A percentile compares a stretch with the other conserved stretches of the same genome.
Conservation (phyloP, 306 rosid genomes). For the Oxytropis ochrocephala region DNA sequence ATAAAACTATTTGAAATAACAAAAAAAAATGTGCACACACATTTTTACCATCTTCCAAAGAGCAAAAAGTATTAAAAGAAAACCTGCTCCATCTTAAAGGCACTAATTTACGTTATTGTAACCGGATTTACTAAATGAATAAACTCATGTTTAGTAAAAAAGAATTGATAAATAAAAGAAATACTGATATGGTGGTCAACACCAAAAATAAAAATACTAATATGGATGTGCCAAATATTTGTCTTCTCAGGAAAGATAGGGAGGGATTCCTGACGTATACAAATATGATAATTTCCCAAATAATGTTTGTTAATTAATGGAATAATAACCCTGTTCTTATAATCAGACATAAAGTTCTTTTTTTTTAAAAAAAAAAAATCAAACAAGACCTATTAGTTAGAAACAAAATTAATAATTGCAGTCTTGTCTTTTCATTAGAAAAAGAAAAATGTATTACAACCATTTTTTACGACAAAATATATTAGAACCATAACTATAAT, state of each 20-base stretch:
- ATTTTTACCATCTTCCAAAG: not conserved
- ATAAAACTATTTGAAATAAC: not conserved
- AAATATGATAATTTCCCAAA: not conserved
- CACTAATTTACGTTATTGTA: not conserved
- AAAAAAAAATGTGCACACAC: not conserved
- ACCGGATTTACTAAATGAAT: not conserved
- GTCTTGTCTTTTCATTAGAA: not conserved
- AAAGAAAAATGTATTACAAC: not conserved
- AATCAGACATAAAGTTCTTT: not conserved
- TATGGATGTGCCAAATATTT: slow-evolving; percentile 17
- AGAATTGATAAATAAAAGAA: too few species aligned
- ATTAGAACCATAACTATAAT: not conserved
- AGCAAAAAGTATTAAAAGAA: not conserved
- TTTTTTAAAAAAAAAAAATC: not conserved
- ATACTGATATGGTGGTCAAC: too few species aligned
- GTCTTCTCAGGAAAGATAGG: slow-evolving; percentile 23
- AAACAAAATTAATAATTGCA: slow-evolving; percentile 14
- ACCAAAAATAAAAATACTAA: not conserved
- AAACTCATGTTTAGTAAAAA: too few species aligned
- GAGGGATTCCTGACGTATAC: slow-evolving; percentile 33
- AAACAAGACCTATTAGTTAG: slow-evolving; percentile 8
- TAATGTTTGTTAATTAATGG: not conserved
- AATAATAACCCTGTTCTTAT: not conserved
- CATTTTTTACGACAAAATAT: not conserved
- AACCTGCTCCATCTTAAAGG: not conserved